Base-by-base conservation (phyloP, 352 stramenopile species). In the Blastocystis sp. region DNA sequence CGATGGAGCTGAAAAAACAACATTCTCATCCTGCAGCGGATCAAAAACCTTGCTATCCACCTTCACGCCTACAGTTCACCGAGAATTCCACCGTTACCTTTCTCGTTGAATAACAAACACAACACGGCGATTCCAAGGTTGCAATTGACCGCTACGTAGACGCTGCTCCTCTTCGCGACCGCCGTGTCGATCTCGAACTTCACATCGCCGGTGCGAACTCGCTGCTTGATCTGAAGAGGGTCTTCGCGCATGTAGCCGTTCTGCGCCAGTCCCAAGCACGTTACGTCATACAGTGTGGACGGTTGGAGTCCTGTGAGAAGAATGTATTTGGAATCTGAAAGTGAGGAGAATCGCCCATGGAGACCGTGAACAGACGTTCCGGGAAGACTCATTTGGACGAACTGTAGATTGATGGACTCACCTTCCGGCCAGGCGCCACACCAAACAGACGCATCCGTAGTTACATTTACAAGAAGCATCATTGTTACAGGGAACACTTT, bases 41-140 rank as follows among this genome's bases (percentile, higher is more conserved):
- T 78, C 44, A 38, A 36, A 78, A 34, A 78, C 7, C 21, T 78
- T 78, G 40, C 24, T 78, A 29, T 78, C 67, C 3, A 78, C 34
- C 9, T 59, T 57, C 61, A 72, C 14, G 38, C 61, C 61, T 54
- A 54, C 21, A 11, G 11, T 54, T 11, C 21, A 54, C 21, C 21
- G 11, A 11, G 11, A 54, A 21, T 21, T 54, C 46, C 11, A 54
- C 21, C 21, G 29, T 36, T 69, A 34, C 36, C 36, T 32, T 53
- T 57, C 7, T 18, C 4, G 44, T 78, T 61, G 36, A 78, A 78
- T 8, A 78, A 27, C 21, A 78, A 63, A 24, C 67, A 78, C n/a
- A 78, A 27, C 21, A 78, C 67, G 0, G 67, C 3, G 27, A 53
- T 78, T 1, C 57, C 48, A 9, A 61, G 44, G 49, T 78, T 78